A percentile compares a stretch with the other conserved stretches of the same genome.
Conservation (phyloP, 129 eudicot genomes). For the Apium graveolens region DNA sequence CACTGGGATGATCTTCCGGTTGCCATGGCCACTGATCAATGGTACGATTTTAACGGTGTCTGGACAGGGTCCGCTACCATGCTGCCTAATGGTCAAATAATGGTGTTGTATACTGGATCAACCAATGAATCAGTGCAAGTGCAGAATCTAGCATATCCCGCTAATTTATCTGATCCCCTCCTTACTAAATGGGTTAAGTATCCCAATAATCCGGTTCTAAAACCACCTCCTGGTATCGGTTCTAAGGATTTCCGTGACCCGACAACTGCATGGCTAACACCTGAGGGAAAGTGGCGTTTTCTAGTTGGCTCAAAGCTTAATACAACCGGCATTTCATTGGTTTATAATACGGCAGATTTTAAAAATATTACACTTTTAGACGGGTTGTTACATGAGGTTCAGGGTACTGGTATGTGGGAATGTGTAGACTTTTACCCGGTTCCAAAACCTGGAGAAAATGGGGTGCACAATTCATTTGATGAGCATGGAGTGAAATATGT, state of each 20-base stretch:
- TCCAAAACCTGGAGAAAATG: conserved; percentile 28
- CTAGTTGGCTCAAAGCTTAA: conserved; percentile 66
- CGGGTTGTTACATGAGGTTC: conserved; percentile 50
- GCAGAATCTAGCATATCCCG: conserved; percentile 74
- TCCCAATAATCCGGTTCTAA: conserved; percentile 57
- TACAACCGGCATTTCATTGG: conserved; percentile 60
- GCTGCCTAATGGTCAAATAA: conserved; percentile 53
- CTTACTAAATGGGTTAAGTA: conserved; percentile 60
- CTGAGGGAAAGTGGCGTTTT: conserved; percentile 70
- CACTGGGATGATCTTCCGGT: conserved; percentile 72
- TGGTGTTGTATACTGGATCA: conserved; percentile 72
- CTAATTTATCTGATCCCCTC: conserved; percentile 63
- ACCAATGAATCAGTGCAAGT: conserved; percentile 68
- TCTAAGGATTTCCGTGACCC: conserved; percentile 72
- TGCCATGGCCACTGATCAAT: conserved; percentile 63
- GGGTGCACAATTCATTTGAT: conserved; percentile 47
- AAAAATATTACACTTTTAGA: conserved; percentile 37
- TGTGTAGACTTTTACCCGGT: conserved; percentile 80
- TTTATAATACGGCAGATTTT: conserved; percentile 60
- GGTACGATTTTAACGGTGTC: conserved; percentile 80
- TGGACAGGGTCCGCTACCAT: conserved; percentile 94
- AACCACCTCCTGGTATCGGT: conserved; percentile 66
- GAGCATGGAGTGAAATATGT: conserved; percentile 58
- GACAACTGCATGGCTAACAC: conserved; percentile 73
- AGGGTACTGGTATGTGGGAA: conserved; percentile 90